Evolutionary conservation across 2,329 filamentous ascomycete species (phyloP).

Genomic region (Chaetomium globosum): DNA sequence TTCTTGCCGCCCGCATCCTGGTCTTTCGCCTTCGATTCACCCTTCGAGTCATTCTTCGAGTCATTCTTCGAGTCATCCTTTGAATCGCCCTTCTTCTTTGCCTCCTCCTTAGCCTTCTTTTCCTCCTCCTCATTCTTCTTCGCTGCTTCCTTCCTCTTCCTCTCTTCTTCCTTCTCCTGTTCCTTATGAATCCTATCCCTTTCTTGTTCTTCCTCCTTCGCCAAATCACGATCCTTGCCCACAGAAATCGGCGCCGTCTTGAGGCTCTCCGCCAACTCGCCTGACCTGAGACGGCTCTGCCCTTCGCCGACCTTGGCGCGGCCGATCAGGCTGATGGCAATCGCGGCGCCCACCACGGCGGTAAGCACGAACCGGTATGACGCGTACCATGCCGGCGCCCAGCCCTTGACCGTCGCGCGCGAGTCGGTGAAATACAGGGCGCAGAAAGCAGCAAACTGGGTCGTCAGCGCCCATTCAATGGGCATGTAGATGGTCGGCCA

Average conservation of each 20-base stretch:
- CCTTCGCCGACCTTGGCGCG: conserved; percentile 70
- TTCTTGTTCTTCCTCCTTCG: conserved; percentile 49
- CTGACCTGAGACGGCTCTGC: conserved; percentile 40
- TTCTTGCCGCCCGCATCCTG: background rate
- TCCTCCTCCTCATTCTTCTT: conserved; percentile 43
- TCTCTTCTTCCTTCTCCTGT: conserved; percentile 47
- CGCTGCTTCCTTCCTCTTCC: conserved; percentile 42
- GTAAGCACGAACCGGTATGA: conserved; percentile 92
- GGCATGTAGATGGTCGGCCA: conserved; percentile 90
- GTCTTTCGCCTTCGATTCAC: conserved; percentile 31
- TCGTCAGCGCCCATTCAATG: conserved; percentile 79
- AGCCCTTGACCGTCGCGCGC: conserved; percentile 70
- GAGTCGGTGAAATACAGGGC: conserved; percentile 84
- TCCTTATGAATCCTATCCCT: conserved; percentile 44
- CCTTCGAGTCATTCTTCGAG: background rate
- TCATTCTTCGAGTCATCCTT: conserved; percentile 46
- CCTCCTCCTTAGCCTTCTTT: conserved; percentile 24
- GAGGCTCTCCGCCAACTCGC: conserved; percentile 47
- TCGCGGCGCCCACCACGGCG: conserved; percentile 80
- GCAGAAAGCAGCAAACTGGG: conserved; percentile 83
- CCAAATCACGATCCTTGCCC: conserved; percentile 51
- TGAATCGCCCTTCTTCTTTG: conserved; percentile 38
- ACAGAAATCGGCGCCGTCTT: conserved; percentile 40
- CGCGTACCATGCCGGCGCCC: conserved; percentile 82
- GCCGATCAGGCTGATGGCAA: conserved; percentile 78